Base-by-base conservation (phyloP, 495 filamentous ascomycete genomes). In the Parmelia sp. region DNA sequence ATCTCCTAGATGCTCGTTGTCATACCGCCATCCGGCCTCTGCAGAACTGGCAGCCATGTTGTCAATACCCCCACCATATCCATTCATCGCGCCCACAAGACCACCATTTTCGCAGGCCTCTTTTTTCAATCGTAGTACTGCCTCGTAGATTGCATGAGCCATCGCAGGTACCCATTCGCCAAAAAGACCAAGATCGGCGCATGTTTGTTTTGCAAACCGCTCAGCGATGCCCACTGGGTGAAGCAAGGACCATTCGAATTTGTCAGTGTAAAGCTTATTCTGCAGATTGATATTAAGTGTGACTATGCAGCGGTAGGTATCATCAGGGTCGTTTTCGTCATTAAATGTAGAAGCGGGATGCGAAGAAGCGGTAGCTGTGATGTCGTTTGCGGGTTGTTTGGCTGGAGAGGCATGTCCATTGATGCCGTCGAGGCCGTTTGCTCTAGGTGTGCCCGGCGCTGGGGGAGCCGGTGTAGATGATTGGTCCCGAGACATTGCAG, bases 181-280 rank as follows among this genome's bases (percentile, higher is more conserved):
- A 47, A 84, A 77, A 27, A 99, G 81, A 39, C 92, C 92, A 7
- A 97, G 75, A 72, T 99, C 94, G 15, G 92, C 88, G 74, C 92
- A 96, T 0, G 94, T 97, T 62, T 89, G 81, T 69, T 90, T 89
- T 55, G 94, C 95, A 74, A 97, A 97, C 45, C 86, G 83, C 74
- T 99, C 94, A 14, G 94, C 90, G 61, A 94, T 88, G 19, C 95
- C 92, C 1, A 90, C 87, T 6, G 92, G 91, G 71, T 97, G 91
- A 12, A 97, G 83, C 7, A 99, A 79, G 23, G 94, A 97, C 94
- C 94, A 99, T 73, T 99, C 94, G 68, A 99, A 97, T 73, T 90
- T 96, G 80, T 99, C 94, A 7, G 89, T 93, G 75, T 96, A 97
- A 23, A 97, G 85, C 62, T 89, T 86, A 66, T 96, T 96, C 58